A percentile compares a stretch with the other conserved stretches of the same genome.
phyloP scores from a whole-genome alignment of 2,329 filamentous ascomycete species.

The Colletotrichum filicis region DNA sequence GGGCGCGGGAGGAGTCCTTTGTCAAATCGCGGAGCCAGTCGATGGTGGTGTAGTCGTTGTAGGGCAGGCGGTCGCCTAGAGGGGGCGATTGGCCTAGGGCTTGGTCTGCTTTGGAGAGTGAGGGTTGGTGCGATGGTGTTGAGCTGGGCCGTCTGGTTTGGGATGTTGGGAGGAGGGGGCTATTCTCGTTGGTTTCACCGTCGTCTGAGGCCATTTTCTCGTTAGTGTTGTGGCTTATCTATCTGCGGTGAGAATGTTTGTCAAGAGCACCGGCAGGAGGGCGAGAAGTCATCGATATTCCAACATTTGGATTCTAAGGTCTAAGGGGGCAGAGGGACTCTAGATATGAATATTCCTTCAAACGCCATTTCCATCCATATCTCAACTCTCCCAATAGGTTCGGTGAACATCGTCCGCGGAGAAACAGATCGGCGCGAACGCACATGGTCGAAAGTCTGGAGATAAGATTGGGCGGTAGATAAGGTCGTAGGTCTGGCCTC shows the following conservation, averaged over 20 bases:
- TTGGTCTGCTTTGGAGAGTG: constrained; percentile 14
- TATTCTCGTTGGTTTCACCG: constrained; percentile 4
- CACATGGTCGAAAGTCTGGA: not conserved
- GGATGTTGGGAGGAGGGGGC: not conserved
- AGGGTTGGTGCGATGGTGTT: not conserved
- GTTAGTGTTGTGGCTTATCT: not conserved
- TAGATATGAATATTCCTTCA: not conserved
- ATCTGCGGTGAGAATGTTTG: not conserved
- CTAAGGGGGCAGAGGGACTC: not conserved
- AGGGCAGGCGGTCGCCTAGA: constrained; percentile 65
- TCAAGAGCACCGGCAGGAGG: not conserved
- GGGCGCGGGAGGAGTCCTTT: constrained; percentile 60
- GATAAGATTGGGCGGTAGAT: constrained; percentile 3
- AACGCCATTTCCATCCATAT: not conserved
- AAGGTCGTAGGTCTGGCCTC: not conserved
- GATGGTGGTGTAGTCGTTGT: constrained; percentile 71
- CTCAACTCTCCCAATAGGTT: not conserved
- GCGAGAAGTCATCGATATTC: not conserved
- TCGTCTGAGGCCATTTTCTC: constrained; percentile 7
- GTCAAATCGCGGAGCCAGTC: constrained; percentile 72
- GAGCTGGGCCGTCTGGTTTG: not conserved
- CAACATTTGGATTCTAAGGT: not conserved
- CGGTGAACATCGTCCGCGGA: not conserved
- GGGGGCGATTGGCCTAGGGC: constrained; percentile 7
- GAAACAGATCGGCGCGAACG: not conserved